phyloP scores from a whole-genome alignment of 768 basidiomycete species.

The Cytidiella melzeri region DNA sequence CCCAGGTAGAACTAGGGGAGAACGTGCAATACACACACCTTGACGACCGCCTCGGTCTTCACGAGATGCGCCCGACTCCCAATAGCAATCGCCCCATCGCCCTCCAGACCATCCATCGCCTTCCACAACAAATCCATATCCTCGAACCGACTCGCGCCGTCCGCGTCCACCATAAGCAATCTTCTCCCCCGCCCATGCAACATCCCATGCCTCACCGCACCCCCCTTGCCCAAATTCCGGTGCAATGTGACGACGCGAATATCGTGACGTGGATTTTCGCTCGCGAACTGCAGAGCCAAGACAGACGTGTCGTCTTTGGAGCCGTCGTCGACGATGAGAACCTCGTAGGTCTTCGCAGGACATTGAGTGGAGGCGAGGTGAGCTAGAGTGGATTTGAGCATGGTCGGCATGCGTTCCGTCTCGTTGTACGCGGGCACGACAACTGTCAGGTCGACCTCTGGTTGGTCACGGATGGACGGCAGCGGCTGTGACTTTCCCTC shows the following conservation, averaged over 20 bases:
- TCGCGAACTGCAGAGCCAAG: conserved; percentile 58
- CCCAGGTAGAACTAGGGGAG: not conserved
- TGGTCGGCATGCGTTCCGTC: conserved; percentile 69
- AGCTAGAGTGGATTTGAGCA: conserved; percentile 72
- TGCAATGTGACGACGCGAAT: conserved; percentile 76
- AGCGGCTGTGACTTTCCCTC: conserved; percentile 43
- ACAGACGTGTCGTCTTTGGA: conserved; percentile 70
- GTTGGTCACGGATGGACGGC: conserved; percentile 46
- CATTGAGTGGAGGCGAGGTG: conserved; percentile 42
- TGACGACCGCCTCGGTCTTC: conserved; percentile 87
- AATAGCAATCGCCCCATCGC: conserved; percentile 52
- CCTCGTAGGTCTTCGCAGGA: conserved; percentile 50
- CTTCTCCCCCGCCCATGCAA: conserved; percentile 70
- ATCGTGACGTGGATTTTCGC: conserved; percentile 32
- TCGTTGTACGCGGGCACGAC: conserved; percentile 94
- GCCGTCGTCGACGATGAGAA: conserved; percentile 89
- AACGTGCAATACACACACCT: conserved; percentile 43
- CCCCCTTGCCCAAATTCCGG: conserved; percentile 87
- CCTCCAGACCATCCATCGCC: conserved; percentile 48
- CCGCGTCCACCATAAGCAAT: conserved; percentile 90
- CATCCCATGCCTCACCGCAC: conserved; percentile 90
- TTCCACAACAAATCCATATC: conserved; percentile 79
- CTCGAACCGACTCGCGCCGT: conserved; percentile 84
- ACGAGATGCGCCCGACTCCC: conserved; percentile 94
- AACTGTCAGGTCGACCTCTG: conserved; percentile 67